phyloP scores from a whole-genome alignment of 2,329 filamentous ascomycete species.

The Shiraia sp. region DNA sequence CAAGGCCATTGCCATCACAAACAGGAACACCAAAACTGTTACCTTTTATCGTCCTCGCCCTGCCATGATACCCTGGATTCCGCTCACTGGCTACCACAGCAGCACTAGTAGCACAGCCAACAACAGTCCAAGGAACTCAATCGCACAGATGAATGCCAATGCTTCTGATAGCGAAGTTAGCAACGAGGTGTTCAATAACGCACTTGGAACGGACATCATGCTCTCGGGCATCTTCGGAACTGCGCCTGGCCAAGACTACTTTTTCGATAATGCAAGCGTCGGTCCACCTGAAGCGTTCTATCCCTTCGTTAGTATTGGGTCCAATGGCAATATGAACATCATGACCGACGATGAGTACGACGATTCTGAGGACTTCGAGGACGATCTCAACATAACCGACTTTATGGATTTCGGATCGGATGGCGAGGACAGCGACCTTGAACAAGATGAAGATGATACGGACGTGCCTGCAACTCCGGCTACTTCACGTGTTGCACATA shows the following conservation, averaged over 20 bases:
- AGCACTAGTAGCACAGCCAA: constrained; percentile 46
- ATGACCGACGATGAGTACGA: constrained; percentile 61
- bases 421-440: constrained; percentile 39
- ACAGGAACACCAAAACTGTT: constrained; percentile 46
- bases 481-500: constrained; percentile 32
- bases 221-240: constrained; percentile 68
- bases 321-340: constrained; percentile 61
- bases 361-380: constrained; percentile 62
- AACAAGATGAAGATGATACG: constrained; percentile 42
- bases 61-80: constrained; percentile 29
- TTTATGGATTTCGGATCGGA: constrained; percentile 45
- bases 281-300: constrained; percentile 78
- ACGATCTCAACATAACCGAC: constrained; percentile 49
- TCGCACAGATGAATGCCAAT: constrained; percentile 35
- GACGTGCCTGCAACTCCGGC: constrained; percentile 43
- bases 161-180: constrained; percentile 46
- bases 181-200: constrained; percentile 39
- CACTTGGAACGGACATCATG: constrained; percentile 68
- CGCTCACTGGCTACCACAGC: constrained; percentile 38
- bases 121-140: constrained; percentile 44
- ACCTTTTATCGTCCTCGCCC: constrained; percentile 48
- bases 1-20: constrained; percentile 48
- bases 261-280: constrained; percentile 64
- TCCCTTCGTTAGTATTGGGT: constrained; percentile 60
- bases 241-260: constrained; percentile 48